Evolutionary conservation across 1,284 basidiomycete genomes (phyloP).

Genomic region (Kwoniella shivajii): DNA sequence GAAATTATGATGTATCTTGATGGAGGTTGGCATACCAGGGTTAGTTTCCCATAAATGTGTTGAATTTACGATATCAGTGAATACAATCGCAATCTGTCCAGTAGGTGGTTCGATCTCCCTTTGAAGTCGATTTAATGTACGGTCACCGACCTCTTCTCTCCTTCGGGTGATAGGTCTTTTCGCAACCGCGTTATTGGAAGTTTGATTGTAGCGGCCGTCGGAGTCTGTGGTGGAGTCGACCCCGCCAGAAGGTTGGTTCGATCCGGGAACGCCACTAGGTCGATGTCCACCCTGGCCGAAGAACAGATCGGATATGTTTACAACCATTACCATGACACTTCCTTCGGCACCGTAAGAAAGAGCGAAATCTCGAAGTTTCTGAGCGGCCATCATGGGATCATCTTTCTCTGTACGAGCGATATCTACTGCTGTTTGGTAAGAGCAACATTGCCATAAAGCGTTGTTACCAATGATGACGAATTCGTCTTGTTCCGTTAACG

Average conservation of each 20-base stretch:
- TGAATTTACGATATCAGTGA: conserved; percentile 98
- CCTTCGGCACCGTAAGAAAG: conserved; percentile 95
- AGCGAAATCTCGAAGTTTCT: conserved; percentile 94
- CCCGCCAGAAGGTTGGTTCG: conserved; percentile 38
- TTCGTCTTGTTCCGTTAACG: conserved; percentile 84
- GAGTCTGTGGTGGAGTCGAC: conserved; percentile 28
- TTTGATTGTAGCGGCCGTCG: conserved; percentile 19
- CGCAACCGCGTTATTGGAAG: background rate
- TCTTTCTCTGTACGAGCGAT: conserved; percentile 82
- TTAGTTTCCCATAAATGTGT: conserved; percentile 98
- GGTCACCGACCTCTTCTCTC: conserved; percentile 54
- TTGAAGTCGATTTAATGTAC: conserved; percentile 64
- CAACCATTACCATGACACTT: conserved; percentile 97
- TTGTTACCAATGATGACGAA: conserved; percentile 95
- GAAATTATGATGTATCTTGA: conserved; percentile 86
- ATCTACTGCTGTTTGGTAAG: conserved; percentile 95
- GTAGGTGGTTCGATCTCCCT: conserved; percentile 83
- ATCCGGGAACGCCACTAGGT: conserved; percentile 53
- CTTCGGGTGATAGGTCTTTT: conserved; percentile 41
- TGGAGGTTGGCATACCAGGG: conserved; percentile 92
- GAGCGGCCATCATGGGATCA: conserved; percentile 95
- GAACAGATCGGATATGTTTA: conserved; percentile 81
- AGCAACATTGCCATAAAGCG: conserved; percentile 91
- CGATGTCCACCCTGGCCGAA: conserved; percentile 54
- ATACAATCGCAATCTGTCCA: conserved; percentile 90